These are phyloP conservation scores for Boletus edulis DNA, from an alignment of 768 basidiomycete species.

Conservation along the genomic window DNA sequence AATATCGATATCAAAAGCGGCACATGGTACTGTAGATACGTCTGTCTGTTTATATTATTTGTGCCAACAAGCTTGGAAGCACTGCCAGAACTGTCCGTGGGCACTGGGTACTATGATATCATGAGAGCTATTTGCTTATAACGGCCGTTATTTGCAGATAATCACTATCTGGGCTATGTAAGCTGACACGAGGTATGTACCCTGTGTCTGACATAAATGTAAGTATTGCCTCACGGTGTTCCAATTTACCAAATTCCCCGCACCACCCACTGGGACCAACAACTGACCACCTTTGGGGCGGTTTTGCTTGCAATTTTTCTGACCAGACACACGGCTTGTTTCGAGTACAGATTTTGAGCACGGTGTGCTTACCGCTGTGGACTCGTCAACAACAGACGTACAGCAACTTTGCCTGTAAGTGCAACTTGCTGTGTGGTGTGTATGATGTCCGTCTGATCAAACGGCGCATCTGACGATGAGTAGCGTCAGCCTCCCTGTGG, in stretches of 20 bases:
- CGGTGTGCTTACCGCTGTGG: background rate
- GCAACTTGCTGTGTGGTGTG: constrained; percentile 5
- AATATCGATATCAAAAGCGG: constrained; percentile 1
- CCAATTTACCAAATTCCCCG: background rate
- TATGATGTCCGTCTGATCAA: background rate
- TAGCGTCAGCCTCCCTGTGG: background rate
- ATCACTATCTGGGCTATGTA: background rate
- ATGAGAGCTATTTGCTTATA: background rate
- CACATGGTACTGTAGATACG: background rate
- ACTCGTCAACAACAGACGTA: background rate
- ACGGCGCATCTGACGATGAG: background rate
- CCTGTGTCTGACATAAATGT: constrained; percentile 3
- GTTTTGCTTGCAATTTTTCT: background rate
- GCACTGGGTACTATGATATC: constrained; percentile 4
- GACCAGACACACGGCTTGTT: background rate
- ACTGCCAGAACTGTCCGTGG: background rate
- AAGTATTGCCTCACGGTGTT: constrained; percentile 1
- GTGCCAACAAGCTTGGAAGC: background rate
- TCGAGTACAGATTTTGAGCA: background rate
- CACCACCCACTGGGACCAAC: constrained; percentile 6
- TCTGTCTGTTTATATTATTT: background rate
- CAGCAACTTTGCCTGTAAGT: background rate
- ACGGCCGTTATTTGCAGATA: too few species aligned
- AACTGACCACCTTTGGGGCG: background rate
- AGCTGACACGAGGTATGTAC: constrained; percentile 7